Percentiles rank a stretch among this genome's conserved stretches.
Conservation (phyloP, 768 basidiomycete species). For the Kondoa subrosea region DNA sequence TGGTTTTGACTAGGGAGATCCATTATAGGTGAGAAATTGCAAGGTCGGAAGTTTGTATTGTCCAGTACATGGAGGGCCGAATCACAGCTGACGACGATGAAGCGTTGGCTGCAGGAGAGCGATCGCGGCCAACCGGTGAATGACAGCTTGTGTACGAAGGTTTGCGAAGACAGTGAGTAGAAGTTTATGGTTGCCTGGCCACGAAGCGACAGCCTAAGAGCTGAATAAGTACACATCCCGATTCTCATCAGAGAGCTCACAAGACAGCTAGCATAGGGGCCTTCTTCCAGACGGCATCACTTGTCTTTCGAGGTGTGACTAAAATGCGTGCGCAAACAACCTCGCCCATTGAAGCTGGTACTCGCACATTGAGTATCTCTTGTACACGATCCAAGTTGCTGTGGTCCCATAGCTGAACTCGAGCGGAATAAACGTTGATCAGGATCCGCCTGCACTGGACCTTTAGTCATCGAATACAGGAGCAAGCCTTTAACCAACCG, state of each 20-base stretch:
- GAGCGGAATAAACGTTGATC: not conserved
- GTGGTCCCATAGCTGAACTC: not conserved
- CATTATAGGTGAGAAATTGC: not conserved
- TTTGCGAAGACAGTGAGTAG: not conserved
- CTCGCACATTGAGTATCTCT: not conserved
- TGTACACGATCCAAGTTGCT: not conserved
- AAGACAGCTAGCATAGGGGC: not conserved
- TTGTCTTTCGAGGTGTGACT: not conserved
- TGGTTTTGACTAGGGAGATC: not conserved
- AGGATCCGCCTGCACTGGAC: not conserved
- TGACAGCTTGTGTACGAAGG: not conserved
- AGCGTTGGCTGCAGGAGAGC: not conserved
- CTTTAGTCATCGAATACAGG: not conserved
- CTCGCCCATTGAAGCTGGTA: not conserved
- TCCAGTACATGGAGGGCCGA: not conserved
- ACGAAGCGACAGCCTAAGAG: not conserved
- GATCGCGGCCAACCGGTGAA: not conserved
- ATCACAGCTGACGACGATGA: not conserved
- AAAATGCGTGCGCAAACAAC: not conserved
- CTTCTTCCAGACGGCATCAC: not conserved
- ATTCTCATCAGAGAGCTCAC: too few species aligned
- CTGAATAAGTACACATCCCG: not conserved
- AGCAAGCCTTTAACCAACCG: not conserved
- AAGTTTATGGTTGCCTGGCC: not conserved
- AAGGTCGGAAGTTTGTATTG: not conserved